Percentiles rank a stretch among this genome's conserved stretches.
These are phyloP conservation scores for Macrotyloma uniflorum DNA, from an alignment of 306 rosid species.

Conservation along the genomic window DNA sequence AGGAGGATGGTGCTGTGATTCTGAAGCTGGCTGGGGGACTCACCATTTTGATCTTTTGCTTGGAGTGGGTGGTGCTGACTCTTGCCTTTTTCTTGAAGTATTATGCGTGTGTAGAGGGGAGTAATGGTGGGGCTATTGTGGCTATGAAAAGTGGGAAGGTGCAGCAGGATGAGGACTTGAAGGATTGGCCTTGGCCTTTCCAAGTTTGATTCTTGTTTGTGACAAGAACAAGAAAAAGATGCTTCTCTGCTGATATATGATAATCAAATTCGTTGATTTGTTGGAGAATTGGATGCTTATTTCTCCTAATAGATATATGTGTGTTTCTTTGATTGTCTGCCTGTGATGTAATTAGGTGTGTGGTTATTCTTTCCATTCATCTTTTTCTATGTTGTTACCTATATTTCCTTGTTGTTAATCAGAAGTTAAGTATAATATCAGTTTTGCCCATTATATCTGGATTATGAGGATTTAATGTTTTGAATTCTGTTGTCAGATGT, in stretches of 20 bases:
- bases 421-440: neutral
- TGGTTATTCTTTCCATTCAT: neutral
- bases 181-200: slow-evolving; percentile 97
- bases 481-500: neutral
- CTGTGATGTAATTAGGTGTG: neutral
- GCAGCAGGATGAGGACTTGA: slow-evolving; percentile 76
- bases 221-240: neutral
- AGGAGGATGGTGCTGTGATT: slow-evolving; percentile 75
- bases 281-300: slow-evolving; percentile 37
- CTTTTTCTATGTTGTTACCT: neutral
- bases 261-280: slow-evolving; percentile 9
- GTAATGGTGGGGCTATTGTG: neutral
- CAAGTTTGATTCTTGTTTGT: slow-evolving; percentile 47
- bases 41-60: slow-evolving; percentile 67
- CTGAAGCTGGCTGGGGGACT: slow-evolving; percentile 83
- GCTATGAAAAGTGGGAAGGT: slow-evolving; percentile 68
- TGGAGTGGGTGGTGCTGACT: slow-evolving; percentile 86
- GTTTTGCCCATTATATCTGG: neutral
- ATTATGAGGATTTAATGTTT: neutral
- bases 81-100: slow-evolving; percentile 85
- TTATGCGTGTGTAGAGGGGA: slow-evolving; percentile 59
- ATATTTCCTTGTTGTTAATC: neutral
- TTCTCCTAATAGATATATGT: slow-evolving; percentile 5
- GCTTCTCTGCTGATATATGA: neutral
- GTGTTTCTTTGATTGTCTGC: neutral